Evolutionary conservation across 2,329 filamentous ascomycete genomes (phyloP).

Genomic region (Verticillium nonalfalfae): DNA sequence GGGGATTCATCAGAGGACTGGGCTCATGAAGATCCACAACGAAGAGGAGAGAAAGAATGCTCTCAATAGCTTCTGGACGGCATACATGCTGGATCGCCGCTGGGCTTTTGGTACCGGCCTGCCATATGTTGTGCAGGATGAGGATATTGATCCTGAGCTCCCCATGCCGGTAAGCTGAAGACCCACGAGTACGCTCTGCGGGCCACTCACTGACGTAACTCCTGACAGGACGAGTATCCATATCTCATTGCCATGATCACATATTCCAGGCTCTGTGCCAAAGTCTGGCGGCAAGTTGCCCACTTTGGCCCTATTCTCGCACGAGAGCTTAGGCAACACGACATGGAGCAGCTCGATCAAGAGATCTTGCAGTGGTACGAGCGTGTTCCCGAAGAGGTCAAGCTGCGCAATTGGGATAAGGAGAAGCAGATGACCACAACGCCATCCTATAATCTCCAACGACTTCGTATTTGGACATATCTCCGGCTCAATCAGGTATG

Average conservation of each 20-base stretch:
- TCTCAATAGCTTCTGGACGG: slow-evolving; percentile 75
- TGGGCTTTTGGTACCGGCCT: slow-evolving; percentile 90
- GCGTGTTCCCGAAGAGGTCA: slow-evolving; percentile 56
- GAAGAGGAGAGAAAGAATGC: slow-evolving; percentile 63
- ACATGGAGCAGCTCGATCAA: slow-evolving; percentile 75
- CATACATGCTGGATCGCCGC: slow-evolving; percentile 77
- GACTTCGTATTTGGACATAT: slow-evolving; percentile 78
- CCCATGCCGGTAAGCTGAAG: slow-evolving; percentile 63
- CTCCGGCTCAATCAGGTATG: slow-evolving; percentile 71
- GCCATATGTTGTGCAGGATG: slow-evolving; percentile 78
- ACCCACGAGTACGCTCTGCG: not conserved
- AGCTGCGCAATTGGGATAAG: slow-evolving; percentile 52
- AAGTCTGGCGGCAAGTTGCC: slow-evolving; percentile 78
- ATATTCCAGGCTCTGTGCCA: slow-evolving; percentile 77
- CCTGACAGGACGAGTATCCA: slow-evolving; percentile 45
- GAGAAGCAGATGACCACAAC: slow-evolving; percentile 45
- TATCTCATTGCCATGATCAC: slow-evolving; percentile 80
- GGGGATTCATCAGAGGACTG: slow-evolving; percentile 75
- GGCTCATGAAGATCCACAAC: slow-evolving; percentile 61
- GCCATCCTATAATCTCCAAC: slow-evolving; percentile 59
- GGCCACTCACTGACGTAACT: slow-evolving; percentile 11
- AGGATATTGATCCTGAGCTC: slow-evolving; percentile 74
- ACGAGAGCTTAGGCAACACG: slow-evolving; percentile 61
- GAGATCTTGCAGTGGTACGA: slow-evolving; percentile 86
- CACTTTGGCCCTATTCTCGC: slow-evolving; percentile 57